Evolutionary conservation across 345 rosid species (phyloP).

Genomic region (Eucalyptus polybractea): DNA sequence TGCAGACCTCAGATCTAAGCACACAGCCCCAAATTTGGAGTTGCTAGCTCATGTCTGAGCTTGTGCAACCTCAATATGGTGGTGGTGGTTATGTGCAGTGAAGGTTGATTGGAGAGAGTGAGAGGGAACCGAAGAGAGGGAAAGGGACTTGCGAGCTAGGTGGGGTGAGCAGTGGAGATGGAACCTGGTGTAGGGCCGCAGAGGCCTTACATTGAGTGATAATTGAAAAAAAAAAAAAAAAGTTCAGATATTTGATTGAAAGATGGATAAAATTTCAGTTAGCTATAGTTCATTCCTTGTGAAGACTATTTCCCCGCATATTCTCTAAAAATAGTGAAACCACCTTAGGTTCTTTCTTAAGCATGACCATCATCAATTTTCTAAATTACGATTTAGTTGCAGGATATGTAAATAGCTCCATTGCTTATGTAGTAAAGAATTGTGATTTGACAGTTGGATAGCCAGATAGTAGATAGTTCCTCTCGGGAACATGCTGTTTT

Average conservation of each 20-base stretch:
- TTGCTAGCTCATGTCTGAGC: neutral
- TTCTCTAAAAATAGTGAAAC: neutral
- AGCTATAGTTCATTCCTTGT: neutral
- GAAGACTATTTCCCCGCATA: neutral
- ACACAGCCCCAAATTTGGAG: neutral
- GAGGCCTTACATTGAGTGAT: neutral
- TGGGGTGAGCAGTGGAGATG: neutral
- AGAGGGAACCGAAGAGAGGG: neutral
- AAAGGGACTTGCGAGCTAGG: neutral
- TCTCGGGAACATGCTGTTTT: neutral
- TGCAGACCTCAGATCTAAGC: neutral
- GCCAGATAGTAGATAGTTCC: neutral
- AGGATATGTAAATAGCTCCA: neutral
- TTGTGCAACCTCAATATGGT: neutral
- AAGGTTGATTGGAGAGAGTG: neutral
- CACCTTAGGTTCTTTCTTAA: neutral
- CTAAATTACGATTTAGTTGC: neutral
- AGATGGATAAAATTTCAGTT: neutral
- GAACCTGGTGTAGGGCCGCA: neutral
- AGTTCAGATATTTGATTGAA: neutral
- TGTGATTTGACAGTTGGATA: neutral
- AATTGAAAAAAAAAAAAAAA: neutral
- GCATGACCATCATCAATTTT: neutral
- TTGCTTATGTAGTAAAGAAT: neutral
- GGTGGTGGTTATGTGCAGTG: neutral